Conservation (phyloP, 306 rosid species). For the Dryas drummondii region DNA sequence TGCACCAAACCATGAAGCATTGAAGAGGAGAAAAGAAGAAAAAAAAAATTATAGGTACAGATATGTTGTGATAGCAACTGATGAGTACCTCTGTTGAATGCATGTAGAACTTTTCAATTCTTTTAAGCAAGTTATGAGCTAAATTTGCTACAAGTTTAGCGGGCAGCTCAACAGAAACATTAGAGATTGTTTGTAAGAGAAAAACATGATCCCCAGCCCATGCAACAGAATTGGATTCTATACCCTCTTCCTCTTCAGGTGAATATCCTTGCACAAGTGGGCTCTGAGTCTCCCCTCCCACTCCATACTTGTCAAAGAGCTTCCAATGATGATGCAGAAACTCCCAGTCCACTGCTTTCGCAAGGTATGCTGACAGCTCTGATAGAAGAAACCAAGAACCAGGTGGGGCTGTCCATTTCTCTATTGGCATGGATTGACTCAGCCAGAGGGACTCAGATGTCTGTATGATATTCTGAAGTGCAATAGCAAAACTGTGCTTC, state of each 20-base stretch:
- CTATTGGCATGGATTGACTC: conserved; percentile 64
- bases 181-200: conserved; percentile 86
- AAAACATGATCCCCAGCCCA: conserved; percentile 94
- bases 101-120: conserved; percentile 76
- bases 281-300: conserved; percentile 39
- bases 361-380: conserved; percentile 78
- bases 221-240: conserved; percentile 57
- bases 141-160: conserved; percentile 75
- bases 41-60: conserved; percentile 13
- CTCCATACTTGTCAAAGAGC: conserved; percentile 72
- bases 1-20: conserved; percentile 9
- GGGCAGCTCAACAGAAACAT: conserved; percentile 84
- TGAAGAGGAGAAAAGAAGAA: background rate
- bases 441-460: conserved; percentile 82
- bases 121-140: conserved; percentile 70
- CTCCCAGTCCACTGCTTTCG: conserved; percentile 82
- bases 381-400: conserved; percentile 97
- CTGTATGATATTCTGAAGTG: conserved; percentile 73
- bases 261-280: conserved; percentile 44
- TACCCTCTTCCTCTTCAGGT: conserved; percentile 41
- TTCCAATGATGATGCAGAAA: conserved; percentile 94
- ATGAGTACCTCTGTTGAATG: conserved; percentile 82
- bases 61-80: conserved; percentile 11
- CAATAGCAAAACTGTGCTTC: conserved; percentile 48
- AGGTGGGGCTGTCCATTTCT: conserved; percentile 88